phyloP scores from a whole-genome alignment of 495 filamentous ascomycete genomes.

The Aspergillus haitiensis region DNA sequence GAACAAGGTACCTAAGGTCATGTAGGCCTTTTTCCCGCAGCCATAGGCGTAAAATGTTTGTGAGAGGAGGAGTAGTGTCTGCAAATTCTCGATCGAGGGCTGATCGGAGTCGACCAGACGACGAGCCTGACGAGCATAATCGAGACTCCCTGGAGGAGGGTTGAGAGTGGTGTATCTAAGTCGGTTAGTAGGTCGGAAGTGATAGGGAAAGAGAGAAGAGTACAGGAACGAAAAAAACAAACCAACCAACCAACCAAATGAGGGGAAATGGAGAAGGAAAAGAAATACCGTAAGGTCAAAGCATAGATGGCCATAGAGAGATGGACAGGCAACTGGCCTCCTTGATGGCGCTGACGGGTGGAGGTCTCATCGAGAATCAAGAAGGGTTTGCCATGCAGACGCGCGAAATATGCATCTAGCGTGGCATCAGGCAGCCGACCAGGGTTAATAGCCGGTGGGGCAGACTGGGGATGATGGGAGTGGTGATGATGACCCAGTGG shows the following conservation, averaged over 20 bases:
- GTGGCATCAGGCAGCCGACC: slow-evolving; percentile 56
- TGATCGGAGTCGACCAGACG: slow-evolving; percentile 73
- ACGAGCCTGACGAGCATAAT: slow-evolving; percentile 66
- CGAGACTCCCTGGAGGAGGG: slow-evolving; percentile 48
- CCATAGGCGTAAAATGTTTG: slow-evolving; percentile 73
- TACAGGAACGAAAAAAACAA: neutral
- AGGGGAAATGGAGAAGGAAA: neutral
- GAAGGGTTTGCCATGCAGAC: slow-evolving; percentile 76
- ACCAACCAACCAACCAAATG: slow-evolving; percentile 6
- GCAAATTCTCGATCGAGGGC: slow-evolving; percentile 71
- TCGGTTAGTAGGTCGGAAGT: too few species aligned
- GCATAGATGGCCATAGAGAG: slow-evolving; percentile 73
- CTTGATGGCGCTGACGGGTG: slow-evolving; percentile 64
- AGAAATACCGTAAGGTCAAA: slow-evolving; percentile 62
- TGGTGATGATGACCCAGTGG: slow-evolving; percentile 20
- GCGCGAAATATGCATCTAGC: slow-evolving; percentile 72
- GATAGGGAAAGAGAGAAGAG: too few species aligned
- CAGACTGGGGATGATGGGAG: slow-evolving; percentile 22
- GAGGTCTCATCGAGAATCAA: slow-evolving; percentile 72
- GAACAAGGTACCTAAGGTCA: slow-evolving; percentile 66
- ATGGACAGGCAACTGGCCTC: slow-evolving; percentile 62
- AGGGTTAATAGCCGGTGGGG: slow-evolving; percentile 32
- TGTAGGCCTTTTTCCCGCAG: slow-evolving; percentile 81
- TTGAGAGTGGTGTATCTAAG: slow-evolving; percentile 55
- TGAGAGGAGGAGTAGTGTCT: slow-evolving; percentile 72